phyloP scores from a whole-genome alignment of 2,329 filamentous ascomycete species.

The Fonsecaea nubica region DNA sequence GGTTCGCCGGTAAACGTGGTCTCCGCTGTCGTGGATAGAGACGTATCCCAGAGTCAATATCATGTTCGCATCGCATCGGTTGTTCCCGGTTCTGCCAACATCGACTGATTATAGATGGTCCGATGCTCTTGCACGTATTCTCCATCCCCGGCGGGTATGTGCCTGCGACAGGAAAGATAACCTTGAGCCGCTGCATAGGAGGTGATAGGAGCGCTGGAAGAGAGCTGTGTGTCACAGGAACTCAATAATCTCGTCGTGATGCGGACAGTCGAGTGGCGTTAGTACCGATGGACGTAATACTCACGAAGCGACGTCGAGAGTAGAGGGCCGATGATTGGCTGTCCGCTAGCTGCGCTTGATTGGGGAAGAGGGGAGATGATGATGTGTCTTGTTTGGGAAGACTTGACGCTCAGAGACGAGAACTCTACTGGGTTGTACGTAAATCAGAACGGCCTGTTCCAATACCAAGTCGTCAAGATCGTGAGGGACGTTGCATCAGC shows the following conservation, averaged over 20 bases:
- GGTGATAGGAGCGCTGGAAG: background rate
- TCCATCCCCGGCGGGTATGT: background rate
- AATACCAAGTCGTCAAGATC: background rate
- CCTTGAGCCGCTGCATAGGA: background rate
- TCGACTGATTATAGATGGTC: background rate
- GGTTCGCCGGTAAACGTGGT: background rate
- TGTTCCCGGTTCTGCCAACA: background rate
- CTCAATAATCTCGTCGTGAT: background rate
- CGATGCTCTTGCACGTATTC: background rate
- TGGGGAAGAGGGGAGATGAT: background rate
- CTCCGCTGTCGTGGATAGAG: background rate
- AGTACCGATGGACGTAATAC: background rate
- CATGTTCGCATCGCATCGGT: background rate
- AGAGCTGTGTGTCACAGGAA: background rate
- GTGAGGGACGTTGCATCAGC: background rate
- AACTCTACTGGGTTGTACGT: background rate
- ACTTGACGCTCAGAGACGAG: conserved; percentile 5
- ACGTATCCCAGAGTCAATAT: background rate
- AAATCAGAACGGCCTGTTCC: background rate
- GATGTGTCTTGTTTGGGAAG: background rate
- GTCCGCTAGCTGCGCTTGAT: background rate
- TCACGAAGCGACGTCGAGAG: background rate
- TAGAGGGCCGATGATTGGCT: background rate
- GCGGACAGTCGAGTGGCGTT: background rate
- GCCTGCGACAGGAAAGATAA: background rate